A percentile compares a stretch with the other conserved stretches of the same genome.
These are phyloP conservation scores for Kuraishia borneana DNA, from an alignment of 805 yeast genomes.

Conservation along the genomic window DNA sequence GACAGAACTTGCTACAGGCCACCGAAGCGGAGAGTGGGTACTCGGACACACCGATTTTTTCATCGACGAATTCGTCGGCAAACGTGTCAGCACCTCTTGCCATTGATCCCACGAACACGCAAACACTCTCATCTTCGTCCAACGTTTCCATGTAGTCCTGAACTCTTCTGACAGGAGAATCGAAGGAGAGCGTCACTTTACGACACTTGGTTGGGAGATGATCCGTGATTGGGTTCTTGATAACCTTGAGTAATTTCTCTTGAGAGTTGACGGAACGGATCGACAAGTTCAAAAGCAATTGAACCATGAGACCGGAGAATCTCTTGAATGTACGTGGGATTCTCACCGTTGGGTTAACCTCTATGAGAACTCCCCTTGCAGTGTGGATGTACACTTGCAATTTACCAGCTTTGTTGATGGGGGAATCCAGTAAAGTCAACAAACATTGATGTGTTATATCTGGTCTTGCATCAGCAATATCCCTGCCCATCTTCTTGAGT, in stretches of 20 bases:
- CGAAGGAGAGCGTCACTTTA: slow-evolving; percentile 84
- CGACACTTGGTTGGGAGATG: slow-evolving; percentile 95
- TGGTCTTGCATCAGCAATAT: slow-evolving; percentile 97
- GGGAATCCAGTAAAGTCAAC: slow-evolving; percentile 89
- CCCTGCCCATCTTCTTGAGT: slow-evolving; percentile 91
- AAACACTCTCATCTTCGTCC: slow-evolving; percentile 84
- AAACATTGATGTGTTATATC: slow-evolving; percentile 98
- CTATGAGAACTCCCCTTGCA: slow-evolving; percentile 87
- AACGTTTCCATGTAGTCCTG: slow-evolving; percentile 77
- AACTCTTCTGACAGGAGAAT: slow-evolving; percentile 78
- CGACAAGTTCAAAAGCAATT: slow-evolving; percentile 80
- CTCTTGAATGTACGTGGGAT: slow-evolving; percentile 98
- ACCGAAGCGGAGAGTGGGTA: slow-evolving; percentile 96
- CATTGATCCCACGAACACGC: slow-evolving; percentile 99
- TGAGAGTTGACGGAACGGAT: slow-evolving; percentile 93
- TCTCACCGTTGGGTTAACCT: slow-evolving; percentile 92
- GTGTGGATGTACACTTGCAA: slow-evolving; percentile 95
- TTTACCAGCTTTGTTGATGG: slow-evolving; percentile 94
- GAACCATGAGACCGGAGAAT: slow-evolving; percentile 97
- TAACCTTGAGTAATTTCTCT: slow-evolving; percentile 86
- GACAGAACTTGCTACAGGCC: slow-evolving; percentile 96
- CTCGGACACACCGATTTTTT: slow-evolving; percentile 89
- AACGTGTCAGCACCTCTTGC: slow-evolving; percentile 96
- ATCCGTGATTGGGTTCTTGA: slow-evolving; percentile 94
- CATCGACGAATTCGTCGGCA: slow-evolving; percentile 96